These are phyloP conservation scores for Phaeoacremonium minimum DNA, from an alignment of 2,329 filamentous ascomycete species.

Conservation along the genomic window DNA sequence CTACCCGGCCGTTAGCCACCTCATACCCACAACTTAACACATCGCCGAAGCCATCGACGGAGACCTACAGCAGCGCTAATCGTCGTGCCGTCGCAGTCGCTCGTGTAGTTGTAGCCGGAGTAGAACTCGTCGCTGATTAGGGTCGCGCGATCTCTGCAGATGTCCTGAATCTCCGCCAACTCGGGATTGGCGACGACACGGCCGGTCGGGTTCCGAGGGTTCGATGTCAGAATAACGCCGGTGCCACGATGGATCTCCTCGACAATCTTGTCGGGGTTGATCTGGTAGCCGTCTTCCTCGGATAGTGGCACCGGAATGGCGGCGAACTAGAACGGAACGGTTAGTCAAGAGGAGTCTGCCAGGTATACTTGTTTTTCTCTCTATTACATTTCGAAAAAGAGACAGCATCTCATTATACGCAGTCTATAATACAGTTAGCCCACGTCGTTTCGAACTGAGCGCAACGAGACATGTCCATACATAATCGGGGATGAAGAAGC, in stretches of 20 bases:
- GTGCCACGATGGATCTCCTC: conserved; percentile 85
- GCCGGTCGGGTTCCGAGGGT: conserved; percentile 91
- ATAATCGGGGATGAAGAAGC: conserved; percentile 95
- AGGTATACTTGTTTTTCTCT: no score
- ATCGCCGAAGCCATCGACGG: no score
- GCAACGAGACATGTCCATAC: no score
- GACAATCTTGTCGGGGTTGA: conserved; percentile 87
- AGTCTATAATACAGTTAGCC: conserved; percentile 56
- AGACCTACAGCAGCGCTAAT: conserved; percentile 67
- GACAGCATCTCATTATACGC: conserved; percentile 98
- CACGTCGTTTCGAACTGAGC: no score
- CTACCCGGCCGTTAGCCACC: no score
- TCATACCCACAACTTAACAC: no score
- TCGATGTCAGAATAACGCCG: conserved; percentile 87
- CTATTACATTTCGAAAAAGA: conserved; percentile 77
- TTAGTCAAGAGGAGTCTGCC: no score
- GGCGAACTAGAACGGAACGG: conserved; percentile 77
- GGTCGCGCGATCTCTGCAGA: conserved; percentile 85
- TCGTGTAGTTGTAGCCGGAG: conserved; percentile 92
- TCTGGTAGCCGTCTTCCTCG: conserved; percentile 84
- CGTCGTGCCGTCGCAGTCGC: conserved; percentile 82
- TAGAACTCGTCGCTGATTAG: conserved; percentile 98
- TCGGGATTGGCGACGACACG: conserved; percentile 82
- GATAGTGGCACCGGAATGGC: conserved; percentile 82
- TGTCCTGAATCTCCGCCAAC: conserved; percentile 84